Percentiles rank a stretch among this genome's conserved stretches.
Conservation (phyloP, 2,329 filamentous ascomycete species). For the Pseudogymnoascus sp. region DNA sequence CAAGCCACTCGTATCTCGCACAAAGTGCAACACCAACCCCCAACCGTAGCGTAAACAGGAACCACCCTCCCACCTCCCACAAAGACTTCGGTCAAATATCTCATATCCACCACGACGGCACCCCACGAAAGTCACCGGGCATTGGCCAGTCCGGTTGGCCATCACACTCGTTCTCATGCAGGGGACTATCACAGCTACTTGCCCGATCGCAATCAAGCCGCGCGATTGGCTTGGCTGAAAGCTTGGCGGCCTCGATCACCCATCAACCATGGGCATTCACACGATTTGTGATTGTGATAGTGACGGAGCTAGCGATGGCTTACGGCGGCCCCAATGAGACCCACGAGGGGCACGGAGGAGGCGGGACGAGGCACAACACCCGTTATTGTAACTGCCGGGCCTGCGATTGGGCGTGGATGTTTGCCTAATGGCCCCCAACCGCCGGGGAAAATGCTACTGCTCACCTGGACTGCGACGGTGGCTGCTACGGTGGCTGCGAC, state of each 20-base stretch:
- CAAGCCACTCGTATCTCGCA: background rate
- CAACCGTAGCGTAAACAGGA: background rate
- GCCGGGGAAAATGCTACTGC: background rate
- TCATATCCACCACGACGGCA: background rate
- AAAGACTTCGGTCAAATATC: background rate
- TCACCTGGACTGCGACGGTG: background rate
- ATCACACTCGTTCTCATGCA: slow-evolving; percentile 7
- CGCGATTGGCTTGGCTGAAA: background rate
- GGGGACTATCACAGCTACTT: background rate
- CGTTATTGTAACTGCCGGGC: background rate
- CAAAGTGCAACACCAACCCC: background rate
- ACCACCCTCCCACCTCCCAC: background rate
- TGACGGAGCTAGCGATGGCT: background rate
- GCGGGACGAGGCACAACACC: background rate
- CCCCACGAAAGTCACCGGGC: background rate
- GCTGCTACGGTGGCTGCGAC: background rate
- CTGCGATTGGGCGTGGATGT: background rate
- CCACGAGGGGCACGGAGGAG: background rate
- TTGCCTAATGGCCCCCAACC: slow-evolving; percentile 4
- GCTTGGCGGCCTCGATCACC: background rate
- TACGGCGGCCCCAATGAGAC: background rate
- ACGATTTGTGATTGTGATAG: background rate
- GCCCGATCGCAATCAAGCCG: background rate
- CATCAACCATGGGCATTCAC: background rate
- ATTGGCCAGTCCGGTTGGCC: background rate